Evolutionary conservation across 371 early-diverging fungal genomes (phyloP).

Genomic region (Mucor velutinosus): DNA sequence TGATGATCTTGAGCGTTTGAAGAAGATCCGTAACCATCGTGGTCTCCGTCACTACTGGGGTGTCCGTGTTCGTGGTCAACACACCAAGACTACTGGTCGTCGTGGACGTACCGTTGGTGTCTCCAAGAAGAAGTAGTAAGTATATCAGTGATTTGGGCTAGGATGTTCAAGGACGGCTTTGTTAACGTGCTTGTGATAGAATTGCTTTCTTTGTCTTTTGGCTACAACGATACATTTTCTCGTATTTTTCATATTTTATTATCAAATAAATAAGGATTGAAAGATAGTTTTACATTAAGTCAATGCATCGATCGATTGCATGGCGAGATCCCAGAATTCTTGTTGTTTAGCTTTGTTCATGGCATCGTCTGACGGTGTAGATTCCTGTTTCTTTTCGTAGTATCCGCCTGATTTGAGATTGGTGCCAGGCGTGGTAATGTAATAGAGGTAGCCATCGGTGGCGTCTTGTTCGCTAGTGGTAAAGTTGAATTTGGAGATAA

Average conservation of each 20-base stretch:
- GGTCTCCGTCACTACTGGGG: conserved; percentile 98
- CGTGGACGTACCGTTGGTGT: conserved; percentile 97
- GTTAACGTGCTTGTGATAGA: not conserved
- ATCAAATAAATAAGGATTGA: not conserved
- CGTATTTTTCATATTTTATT: conserved; percentile 1
- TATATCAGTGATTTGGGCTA: not conserved
- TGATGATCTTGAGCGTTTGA: conserved; percentile 96
- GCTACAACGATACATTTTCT: conserved; percentile 3
- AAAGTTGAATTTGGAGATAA: conserved; percentile 27
- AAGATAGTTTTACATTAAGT: not conserved
- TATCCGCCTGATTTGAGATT: conserved; percentile 19
- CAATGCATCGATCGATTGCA: not conserved
- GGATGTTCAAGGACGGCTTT: not conserved
- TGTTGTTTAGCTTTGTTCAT: conserved; percentile 26
- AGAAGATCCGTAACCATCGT: conserved; percentile 96
- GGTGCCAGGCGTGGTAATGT: conserved; percentile 21
- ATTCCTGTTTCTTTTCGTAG: conserved; percentile 22
- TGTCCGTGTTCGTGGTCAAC: conserved; percentile 94
- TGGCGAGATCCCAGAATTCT: conserved; percentile 33
- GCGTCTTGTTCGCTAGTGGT: conserved; percentile 31
- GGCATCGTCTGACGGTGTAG: conserved; percentile 31
- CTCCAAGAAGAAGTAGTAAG: conserved; percentile 91
- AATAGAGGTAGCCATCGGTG: conserved; percentile 34
- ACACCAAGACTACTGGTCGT: conserved; percentile 99
- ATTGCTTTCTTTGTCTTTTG: conserved; percentile 8